A percentile compares a stretch with the other conserved stretches of the same genome.
Evolutionary conservation across 83 land plant species (phyloP).

Genomic region (Diphasiastrum complanatum): DNA sequence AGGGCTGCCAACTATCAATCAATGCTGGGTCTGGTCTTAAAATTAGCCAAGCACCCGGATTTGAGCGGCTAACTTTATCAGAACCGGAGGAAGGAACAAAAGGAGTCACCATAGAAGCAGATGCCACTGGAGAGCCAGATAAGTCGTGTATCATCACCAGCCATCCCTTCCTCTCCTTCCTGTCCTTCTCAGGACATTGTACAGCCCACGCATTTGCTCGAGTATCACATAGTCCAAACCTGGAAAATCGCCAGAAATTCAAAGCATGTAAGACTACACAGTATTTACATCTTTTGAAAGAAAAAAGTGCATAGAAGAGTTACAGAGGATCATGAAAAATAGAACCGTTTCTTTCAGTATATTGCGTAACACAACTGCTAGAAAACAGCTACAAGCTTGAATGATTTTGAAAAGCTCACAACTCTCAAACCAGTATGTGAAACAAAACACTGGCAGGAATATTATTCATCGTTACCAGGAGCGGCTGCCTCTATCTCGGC

Average conservation of each 20-base stretch:
- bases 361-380: neutral
- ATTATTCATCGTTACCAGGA: constrained; percentile 17
- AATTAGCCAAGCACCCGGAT: constrained; percentile 14
- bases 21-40: neutral
- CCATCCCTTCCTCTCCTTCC: constrained; percentile 12
- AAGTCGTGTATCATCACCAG: constrained; percentile 13
- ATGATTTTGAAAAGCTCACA: constrained; percentile 1
- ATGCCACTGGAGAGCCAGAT: constrained; percentile 12
- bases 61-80: constrained; percentile 12
- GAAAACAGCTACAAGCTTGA: neutral
- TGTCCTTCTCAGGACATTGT: neutral
- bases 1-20: constrained; percentile 59
- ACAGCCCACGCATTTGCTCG: neutral
- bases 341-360: neutral
- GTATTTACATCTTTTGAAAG: neutral
- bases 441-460: constrained; percentile 1
- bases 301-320: neutral
- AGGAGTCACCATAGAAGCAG: constrained; percentile 14
- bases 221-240: neutral
- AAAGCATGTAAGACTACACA: neutral
- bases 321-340: neutral
- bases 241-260: neutral
- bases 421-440: constrained; percentile 1
- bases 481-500: constrained; percentile 35
- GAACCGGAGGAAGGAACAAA: constrained; percentile 6